Conservation (phyloP, 306 rosid genomes). For the Quercus variabilis region DNA sequence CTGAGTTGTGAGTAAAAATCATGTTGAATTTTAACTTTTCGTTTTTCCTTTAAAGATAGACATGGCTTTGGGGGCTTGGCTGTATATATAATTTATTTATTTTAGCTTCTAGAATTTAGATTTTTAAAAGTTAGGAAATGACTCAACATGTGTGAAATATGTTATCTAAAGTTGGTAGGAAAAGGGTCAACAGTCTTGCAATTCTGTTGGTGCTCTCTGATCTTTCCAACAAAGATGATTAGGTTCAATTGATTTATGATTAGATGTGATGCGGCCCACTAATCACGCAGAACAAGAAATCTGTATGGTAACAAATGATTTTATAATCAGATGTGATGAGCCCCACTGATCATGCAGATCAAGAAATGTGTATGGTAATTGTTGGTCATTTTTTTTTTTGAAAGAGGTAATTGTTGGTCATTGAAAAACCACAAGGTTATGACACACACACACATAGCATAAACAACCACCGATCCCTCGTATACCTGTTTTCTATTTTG, state of each 20-base stretch:
- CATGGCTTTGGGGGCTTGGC: background rate
- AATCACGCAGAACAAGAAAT: no score
- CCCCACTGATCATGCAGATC: background rate
- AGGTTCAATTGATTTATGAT: no score
- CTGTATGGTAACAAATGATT: background rate
- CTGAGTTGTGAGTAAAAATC: no score
- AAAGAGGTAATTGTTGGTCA: background rate
- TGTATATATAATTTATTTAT: background rate
- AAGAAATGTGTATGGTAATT: background rate
- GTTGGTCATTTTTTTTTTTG: no score
- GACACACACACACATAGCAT: background rate
- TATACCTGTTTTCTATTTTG: conserved; percentile 17
- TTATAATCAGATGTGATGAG: background rate
- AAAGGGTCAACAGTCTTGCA: no score
- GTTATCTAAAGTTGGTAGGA: no score
- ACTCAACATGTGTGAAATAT: no score
- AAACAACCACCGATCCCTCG: background rate
- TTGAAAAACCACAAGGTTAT: background rate
- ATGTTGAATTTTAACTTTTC: no score
- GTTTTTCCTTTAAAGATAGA: background rate
- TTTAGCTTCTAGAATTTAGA: background rate
- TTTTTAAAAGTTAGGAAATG: background rate
- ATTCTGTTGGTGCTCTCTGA: no score
- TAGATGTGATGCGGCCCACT: no score
- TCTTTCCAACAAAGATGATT: no score